Evolutionary conservation across 1,139 yeast species (phyloP), one percentile per base, ranked within the genome.

Genomic region (Sugiyamaella xylanicola): DNA sequence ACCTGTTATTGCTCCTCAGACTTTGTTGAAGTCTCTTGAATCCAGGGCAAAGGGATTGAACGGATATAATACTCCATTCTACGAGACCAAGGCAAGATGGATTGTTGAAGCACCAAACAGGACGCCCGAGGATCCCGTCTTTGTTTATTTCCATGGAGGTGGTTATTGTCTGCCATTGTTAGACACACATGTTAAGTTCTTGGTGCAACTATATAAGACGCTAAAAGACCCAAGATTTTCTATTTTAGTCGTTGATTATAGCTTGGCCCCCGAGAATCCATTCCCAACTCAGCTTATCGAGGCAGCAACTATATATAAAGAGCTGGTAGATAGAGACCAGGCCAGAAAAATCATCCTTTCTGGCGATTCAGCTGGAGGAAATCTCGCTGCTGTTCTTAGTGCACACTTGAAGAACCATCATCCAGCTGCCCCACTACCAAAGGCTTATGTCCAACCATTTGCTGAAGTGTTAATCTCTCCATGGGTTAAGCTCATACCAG

Each of bases 291-390:
- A 77, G 56, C 63, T 78, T 43, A 65, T 65, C 52, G 77, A 78
- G 59, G 61, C 74, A 2, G 63, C 72, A 20, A 60, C 65, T 0
- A 59, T 71, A 5, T 75, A 76, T 56, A 60, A 67, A n/a, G 65
- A 65, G 16, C 62, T 78, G 51, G 62, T 71, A 8, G 63, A 68
- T 13, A 76, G 76, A 1, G 74, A 70, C 56, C 59, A 61, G 7
- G 29, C 46, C 15, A 54, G 48, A 22, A 71, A 74, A 46, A 70
- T 78, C 49, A 69, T 68, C 37, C 59, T 77, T 5, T 55, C 74
- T 43, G 81, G 81, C 5, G 82, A 77, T 59, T 76, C 80, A 2
- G 79, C 79, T 15, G 81, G 82, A 16, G 77, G 71, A 5, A 77
- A 77, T 61, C 64, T 77, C 60, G 64, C 72, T 15, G 60, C 73